Base-by-base conservation (phyloP, 345 rosid species). In the Arabis hirsuta region DNA sequence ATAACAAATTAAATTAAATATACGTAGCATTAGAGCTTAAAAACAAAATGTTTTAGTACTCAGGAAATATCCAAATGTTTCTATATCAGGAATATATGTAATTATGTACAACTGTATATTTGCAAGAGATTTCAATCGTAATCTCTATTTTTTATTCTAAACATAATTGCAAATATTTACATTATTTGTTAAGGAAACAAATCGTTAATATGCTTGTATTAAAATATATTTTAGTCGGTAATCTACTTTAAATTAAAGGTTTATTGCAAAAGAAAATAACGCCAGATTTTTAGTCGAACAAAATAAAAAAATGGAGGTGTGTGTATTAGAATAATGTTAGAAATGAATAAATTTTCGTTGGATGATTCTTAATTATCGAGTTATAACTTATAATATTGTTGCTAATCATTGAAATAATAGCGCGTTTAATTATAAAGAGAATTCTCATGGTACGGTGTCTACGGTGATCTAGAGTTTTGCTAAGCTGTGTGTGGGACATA, bases 401-500 rank as follows among this genome's bases (percentile, higher is more conserved):
- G 12, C 67, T 74, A 74, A 74, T 74, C 60, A 74, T 74, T 74
- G 73, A 66, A 31, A 16, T 74, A 66, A 67, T 58, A 74, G 26
- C 72, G 66, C 66, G 60, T 73, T 73, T 47, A 63, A 55, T 72
- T 48, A 65, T 47, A 16, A 39, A 27, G 58, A 65, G 52, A 65
- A 38, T 55, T 65, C 38, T 39, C 19, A 47, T 73, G 65, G 77
- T 73, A 73, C 77, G 77, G 76, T 72, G 69, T 72, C 76, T 54
- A 44, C 64, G 76, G 74, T 71, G 74, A 71, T 71, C 60, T 71
- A 73, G 45, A 73, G 77, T 32, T 38, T 2, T 27, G 16, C 31
- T 57, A 16, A 47, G 45, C 72, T 73, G 58, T 48, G 65, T 4
- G 29, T 65, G 54, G 53, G 60, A 56, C 66, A 73, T 65, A 73